A percentile compares a stretch with the other conserved stretches of the same genome.
Conservation (phyloP, 352 stramenopile genomes). For the Plasmopara viticola region DNA sequence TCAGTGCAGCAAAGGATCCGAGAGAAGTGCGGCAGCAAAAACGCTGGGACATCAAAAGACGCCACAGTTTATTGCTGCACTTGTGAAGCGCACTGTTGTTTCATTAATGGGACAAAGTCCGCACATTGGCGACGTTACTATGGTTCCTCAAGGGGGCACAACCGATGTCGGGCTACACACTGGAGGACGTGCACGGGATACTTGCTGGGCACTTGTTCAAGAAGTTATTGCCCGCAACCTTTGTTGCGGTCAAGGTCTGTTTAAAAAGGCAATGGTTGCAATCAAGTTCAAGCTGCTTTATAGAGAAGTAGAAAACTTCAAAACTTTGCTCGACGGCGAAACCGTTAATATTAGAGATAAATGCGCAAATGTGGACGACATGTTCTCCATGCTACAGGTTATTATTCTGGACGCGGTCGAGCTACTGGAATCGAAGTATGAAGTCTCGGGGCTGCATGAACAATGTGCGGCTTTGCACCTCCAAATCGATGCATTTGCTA, state of each 20-base stretch:
- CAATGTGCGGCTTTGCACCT: slow-evolving; percentile 9
- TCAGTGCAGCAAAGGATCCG: slow-evolving; percentile 13
- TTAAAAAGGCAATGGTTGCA: slow-evolving; percentile 28
- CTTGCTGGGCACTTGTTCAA: slow-evolving; percentile 49
- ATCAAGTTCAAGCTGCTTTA: slow-evolving; percentile 26
- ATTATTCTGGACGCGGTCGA: slow-evolving; percentile 9
- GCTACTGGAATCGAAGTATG: slow-evolving; percentile 15
- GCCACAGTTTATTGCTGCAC: slow-evolving; percentile 37
- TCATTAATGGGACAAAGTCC: slow-evolving; percentile 3
- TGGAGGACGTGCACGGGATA: slow-evolving; percentile 33
- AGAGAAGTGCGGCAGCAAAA: slow-evolving; percentile 29
- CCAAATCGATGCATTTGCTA: slow-evolving; percentile 14
- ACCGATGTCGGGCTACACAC: slow-evolving; percentile 51
- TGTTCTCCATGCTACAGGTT: slow-evolving; percentile 27
- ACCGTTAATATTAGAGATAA: slow-evolving; percentile 3
- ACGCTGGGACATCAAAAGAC: slow-evolving; percentile 44
- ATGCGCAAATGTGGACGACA: slow-evolving; percentile 16
- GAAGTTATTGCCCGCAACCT: slow-evolving; percentile 29
- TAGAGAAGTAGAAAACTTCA: slow-evolving; percentile 3
- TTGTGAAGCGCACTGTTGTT: slow-evolving; percentile 17
- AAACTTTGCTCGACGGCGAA: slow-evolving; percentile 1
- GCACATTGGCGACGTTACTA: background rate
- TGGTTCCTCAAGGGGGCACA: slow-evolving; percentile 25
- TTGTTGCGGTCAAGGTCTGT: slow-evolving; percentile 23
- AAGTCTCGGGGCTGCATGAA: slow-evolving; percentile 7